Evolutionary conservation across 1,284 basidiomycete species (phyloP).

Genomic region (Rhodotorula sp.): DNA sequence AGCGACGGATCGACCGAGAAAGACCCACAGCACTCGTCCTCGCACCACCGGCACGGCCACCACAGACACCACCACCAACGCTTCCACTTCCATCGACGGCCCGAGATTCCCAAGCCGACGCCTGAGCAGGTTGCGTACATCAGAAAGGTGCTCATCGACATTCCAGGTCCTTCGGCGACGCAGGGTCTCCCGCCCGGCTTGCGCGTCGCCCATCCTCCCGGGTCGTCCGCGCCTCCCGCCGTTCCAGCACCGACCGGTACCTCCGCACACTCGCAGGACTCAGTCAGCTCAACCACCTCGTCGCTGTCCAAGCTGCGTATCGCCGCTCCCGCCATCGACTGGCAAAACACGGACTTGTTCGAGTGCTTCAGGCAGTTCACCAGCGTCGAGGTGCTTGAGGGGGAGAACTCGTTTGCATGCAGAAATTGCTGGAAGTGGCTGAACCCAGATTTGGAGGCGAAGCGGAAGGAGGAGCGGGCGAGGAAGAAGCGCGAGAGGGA

Average conservation of each 20-base stretch:
- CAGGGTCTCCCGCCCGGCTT: conserved; percentile 24
- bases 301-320: conserved; percentile 28
- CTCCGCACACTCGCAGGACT: conserved; percentile 1
- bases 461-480: conserved; percentile 38
- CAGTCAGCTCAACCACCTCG: conserved; percentile 13
- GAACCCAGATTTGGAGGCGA: conserved; percentile 42
- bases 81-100: conserved; percentile 12
- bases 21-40: too few species aligned
- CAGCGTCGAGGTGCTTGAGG: conserved; percentile 82
- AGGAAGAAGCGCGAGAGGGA: too few species aligned
- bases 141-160: conserved; percentile 39
- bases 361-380: conserved; percentile 79
- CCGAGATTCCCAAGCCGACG: conserved; percentile 39
- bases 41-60: neutral
- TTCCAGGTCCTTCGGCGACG: conserved; percentile 29
- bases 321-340: conserved; percentile 8
- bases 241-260: neutral
- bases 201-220: conserved; percentile 41
- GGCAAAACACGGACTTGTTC: conserved; percentile 50
- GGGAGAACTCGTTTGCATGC: conserved; percentile 91
- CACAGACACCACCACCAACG: conserved; percentile 1
- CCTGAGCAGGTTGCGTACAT: conserved; percentile 43
- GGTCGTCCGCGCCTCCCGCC: neutral
- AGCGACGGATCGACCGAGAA: conserved; percentile 13
- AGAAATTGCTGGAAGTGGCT: conserved; percentile 80